Evolutionary conservation across 306 rosid genomes (phyloP).

Genomic region (Rosa lucieae): DNA sequence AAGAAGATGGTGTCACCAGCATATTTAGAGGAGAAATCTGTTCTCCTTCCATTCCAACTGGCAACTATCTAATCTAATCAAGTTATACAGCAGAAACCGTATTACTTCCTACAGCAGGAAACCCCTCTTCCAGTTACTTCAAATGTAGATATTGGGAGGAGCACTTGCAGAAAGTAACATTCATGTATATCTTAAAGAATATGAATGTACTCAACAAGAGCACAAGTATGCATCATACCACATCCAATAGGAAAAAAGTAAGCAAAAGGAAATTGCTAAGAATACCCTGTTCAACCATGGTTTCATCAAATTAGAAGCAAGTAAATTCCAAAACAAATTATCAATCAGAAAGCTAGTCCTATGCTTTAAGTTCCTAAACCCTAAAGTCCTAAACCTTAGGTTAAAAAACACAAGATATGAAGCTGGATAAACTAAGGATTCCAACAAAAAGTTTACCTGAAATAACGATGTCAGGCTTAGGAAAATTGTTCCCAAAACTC

Average conservation of each 20-base stretch:
- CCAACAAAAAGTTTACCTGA: conserved; percentile 50
- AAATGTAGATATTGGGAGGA: not conserved
- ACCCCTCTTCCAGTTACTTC: not conserved
- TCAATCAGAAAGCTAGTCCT: not conserved
- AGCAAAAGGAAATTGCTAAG: not conserved
- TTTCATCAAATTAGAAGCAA: not conserved
- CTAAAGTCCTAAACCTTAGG: not conserved
- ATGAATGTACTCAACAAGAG: not conserved
- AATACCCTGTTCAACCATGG: not conserved
- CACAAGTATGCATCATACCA: not conserved
- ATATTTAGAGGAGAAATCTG: not conserved
- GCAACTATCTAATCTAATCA: not conserved
- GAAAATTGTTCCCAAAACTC: conserved; percentile 77
- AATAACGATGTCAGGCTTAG: conserved; percentile 87
- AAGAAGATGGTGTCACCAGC: not conserved
- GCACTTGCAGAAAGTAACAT: not conserved
- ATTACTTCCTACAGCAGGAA: not conserved
- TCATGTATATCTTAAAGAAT: not conserved
- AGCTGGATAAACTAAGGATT: not conserved
- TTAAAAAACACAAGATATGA: not conserved
- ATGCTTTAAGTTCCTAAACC: not conserved
- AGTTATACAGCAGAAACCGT: not conserved
- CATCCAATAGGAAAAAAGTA: not conserved
- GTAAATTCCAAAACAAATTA: not conserved
- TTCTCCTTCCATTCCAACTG: not conserved